Conservation (phyloP, 257 asterid species). For the Knoxia roxburghii region DNA sequence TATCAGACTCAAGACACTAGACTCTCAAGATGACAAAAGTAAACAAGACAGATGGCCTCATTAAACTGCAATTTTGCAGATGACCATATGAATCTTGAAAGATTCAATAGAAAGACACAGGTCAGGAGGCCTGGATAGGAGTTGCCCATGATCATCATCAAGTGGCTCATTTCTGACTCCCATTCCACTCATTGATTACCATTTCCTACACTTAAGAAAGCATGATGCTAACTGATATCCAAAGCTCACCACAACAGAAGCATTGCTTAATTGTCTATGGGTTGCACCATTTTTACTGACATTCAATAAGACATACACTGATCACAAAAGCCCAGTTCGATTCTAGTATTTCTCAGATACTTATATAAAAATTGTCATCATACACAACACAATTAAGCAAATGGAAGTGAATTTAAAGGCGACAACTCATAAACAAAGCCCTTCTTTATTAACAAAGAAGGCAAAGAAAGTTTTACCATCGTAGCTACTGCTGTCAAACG, state of each 20-base stretch:
- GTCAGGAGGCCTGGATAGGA: background rate
- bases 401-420: background rate
- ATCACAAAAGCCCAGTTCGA: background rate
- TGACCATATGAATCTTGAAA: background rate
- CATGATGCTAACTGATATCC: background rate
- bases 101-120: background rate
- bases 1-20: background rate
- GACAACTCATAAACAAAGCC: background rate
- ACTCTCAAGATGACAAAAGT: background rate
- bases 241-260: background rate
- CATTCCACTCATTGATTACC: background rate
- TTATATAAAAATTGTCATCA: background rate
- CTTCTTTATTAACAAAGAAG: background rate
- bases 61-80: background rate
- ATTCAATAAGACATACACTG: background rate
- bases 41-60: too few relatives aligned
- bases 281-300: background rate
- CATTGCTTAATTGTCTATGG: background rate
- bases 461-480: conserved; percentile 47
- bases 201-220: background rate
- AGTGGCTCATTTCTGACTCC: background rate
- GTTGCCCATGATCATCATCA: background rate
- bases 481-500: conserved; percentile 79
- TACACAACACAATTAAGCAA: background rate
- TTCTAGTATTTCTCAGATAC: background rate